These are phyloP conservation scores for Teratosphaeria pseudoeucalypti DNA, from an alignment of 2,329 filamentous ascomycete genomes.

Conservation along the genomic window DNA sequence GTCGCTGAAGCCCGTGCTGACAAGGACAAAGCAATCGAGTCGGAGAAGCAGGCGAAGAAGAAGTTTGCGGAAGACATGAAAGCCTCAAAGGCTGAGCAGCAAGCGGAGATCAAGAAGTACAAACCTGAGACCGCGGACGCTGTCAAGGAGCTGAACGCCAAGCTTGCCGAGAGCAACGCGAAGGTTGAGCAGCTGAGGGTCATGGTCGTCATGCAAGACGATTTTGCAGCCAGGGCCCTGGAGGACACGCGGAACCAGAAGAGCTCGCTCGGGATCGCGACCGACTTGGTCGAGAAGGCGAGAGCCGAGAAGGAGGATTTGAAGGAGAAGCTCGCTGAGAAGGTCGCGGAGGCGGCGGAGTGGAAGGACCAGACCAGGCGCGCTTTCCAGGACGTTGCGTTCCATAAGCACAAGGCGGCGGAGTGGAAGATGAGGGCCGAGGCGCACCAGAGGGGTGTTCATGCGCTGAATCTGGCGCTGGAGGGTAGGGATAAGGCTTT, in stretches of 20 bases:
- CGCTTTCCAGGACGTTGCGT: neutral
- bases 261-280: neutral
- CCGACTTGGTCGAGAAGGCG: neutral
- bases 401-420: neutral
- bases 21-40: neutral
- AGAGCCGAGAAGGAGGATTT: neutral
- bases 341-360: no score
- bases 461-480: neutral
- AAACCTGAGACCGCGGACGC: slow-evolving; percentile 6
- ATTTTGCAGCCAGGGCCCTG: slow-evolving; percentile 1
- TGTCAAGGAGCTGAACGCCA: slow-evolving; percentile 5
- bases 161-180: slow-evolving; percentile 1
- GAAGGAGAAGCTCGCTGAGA: neutral
- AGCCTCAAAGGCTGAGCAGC: slow-evolving; percentile 3
- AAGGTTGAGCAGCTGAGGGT: slow-evolving; percentile 2
- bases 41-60: neutral
- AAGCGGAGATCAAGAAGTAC: slow-evolving; percentile 4
- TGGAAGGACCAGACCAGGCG: neutral
- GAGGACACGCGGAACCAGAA: neutral
- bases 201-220: neutral
- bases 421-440: neutral
- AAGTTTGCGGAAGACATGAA: slow-evolving; percentile 1
- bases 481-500: neutral
- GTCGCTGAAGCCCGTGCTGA: neutral
- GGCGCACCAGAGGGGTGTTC: neutral